phyloP scores from a whole-genome alignment of 257 asterid species.

The Ballota nigra region DNA sequence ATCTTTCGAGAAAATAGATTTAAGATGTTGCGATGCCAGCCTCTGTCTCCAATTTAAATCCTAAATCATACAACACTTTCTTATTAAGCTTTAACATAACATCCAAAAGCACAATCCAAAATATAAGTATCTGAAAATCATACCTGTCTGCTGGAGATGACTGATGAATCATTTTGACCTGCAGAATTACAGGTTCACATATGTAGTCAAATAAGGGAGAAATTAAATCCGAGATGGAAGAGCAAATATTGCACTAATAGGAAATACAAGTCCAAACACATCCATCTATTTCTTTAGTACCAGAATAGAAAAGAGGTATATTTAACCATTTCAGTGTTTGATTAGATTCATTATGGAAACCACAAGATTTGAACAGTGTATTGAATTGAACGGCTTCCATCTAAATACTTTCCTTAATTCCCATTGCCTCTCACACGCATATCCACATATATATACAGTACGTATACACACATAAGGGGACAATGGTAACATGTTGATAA shows the following conservation, averaged over 20 bases:
- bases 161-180: slow-evolving; percentile 43
- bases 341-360: slow-evolving; percentile 5
- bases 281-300: slow-evolving; percentile 8
- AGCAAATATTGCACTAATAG: not conserved
- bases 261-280: slow-evolving; percentile 2
- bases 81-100: slow-evolving; percentile 18
- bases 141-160: slow-evolving; percentile 50
- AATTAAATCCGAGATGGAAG: not conserved
- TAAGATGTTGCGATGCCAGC: slow-evolving; percentile 62
- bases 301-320: slow-evolving; percentile 11
- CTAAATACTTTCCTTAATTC: not conserved
- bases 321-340: not conserved
- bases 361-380: slow-evolving; percentile 1
- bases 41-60: slow-evolving; percentile 70
- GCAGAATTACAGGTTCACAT: slow-evolving; percentile 29
- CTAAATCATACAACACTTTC: slow-evolving; percentile 34
- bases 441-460: not conserved
- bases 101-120: slow-evolving; percentile 11
- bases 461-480: not conserved
- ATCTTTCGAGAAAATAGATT: slow-evolving; percentile 61
- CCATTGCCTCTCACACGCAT: not conserved
- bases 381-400: slow-evolving; percentile 1
- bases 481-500: not conserved
- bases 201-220: not conserved
- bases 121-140: slow-evolving; percentile 19